Percentiles rank a stretch among this genome's conserved stretches.
phyloP scores from a whole-genome alignment of 257 asterid species.

The Solanum verrucosum region DNA sequence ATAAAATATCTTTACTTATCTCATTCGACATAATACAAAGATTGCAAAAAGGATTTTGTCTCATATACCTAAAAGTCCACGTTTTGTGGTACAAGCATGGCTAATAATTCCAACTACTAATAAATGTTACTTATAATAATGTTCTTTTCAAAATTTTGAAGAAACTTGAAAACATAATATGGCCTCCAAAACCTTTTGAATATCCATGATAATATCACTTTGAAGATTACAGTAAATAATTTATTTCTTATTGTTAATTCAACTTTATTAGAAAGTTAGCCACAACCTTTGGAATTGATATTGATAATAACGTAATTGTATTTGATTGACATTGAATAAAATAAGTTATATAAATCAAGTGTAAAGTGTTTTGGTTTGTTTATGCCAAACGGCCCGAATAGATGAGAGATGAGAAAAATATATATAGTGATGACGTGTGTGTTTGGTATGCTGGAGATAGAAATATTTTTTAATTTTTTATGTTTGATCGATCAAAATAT shows the following conservation, averaged over 20 bases:
- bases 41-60: background rate
- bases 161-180: background rate
- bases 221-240: background rate
- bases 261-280: background rate
- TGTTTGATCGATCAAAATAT: background rate
- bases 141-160: background rate
- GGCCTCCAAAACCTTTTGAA: background rate
- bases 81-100: background rate
- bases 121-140: background rate
- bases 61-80: background rate
- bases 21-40: background rate
- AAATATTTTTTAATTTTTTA: too few species aligned
- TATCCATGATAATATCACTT: background rate
- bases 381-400: background rate
- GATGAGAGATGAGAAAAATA: background rate
- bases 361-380: background rate
- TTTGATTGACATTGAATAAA: too few species aligned
- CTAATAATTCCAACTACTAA: background rate
- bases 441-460: background rate
- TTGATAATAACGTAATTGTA: too few species aligned
- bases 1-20: background rate
- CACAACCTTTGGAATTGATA: background rate
- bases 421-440: background rate
- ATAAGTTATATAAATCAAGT: too few species aligned
- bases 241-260: background rate